Conservation (phyloP, 116 monocot genomes). For the Cymodocea nodosa region DNA sequence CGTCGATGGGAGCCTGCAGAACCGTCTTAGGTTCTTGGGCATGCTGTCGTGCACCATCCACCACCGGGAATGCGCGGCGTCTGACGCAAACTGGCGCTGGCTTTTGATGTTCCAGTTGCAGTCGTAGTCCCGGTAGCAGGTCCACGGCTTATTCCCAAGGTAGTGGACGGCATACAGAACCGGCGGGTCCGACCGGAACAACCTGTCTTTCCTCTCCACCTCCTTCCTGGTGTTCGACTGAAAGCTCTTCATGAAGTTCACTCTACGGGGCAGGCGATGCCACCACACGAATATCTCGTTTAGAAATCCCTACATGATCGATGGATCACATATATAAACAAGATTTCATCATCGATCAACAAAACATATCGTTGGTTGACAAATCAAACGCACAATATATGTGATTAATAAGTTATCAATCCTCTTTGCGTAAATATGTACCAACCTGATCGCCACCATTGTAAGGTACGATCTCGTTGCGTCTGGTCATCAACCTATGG, state of each 20-base stretch:
- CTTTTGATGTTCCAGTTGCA: constrained; percentile 23
- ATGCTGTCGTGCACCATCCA: constrained; percentile 25
- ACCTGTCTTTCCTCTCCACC: not conserved
- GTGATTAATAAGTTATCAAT: not conserved
- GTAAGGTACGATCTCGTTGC: constrained; percentile 21
- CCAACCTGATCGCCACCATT: constrained; percentile 53
- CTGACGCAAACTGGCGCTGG: constrained; percentile 17
- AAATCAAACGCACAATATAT: too few relatives aligned
- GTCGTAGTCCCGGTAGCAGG: constrained; percentile 24
- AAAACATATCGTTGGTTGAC: too few relatives aligned
- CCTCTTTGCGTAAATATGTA: too few relatives aligned
- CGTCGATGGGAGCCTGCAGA: constrained; percentile 7
- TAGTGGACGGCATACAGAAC: constrained; percentile 19
- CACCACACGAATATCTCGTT: constrained; percentile 57
- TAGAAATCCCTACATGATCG: constrained; percentile 25
- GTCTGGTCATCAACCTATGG: constrained; percentile 14
- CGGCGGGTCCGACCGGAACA: constrained; percentile 22
- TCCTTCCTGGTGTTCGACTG: constrained; percentile 8
- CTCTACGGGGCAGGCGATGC: constrained; percentile 33
- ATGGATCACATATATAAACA: too few relatives aligned
- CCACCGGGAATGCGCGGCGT: constrained; percentile 20
- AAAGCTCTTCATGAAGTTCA: constrained; percentile 29
- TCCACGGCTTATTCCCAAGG: constrained; percentile 31
- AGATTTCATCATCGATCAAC: too few relatives aligned
- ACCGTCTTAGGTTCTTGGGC: not conserved